These are phyloP conservation scores for Ogataea siamensis DNA, from an alignment of 805 yeast species.

Conservation along the genomic window DNA sequence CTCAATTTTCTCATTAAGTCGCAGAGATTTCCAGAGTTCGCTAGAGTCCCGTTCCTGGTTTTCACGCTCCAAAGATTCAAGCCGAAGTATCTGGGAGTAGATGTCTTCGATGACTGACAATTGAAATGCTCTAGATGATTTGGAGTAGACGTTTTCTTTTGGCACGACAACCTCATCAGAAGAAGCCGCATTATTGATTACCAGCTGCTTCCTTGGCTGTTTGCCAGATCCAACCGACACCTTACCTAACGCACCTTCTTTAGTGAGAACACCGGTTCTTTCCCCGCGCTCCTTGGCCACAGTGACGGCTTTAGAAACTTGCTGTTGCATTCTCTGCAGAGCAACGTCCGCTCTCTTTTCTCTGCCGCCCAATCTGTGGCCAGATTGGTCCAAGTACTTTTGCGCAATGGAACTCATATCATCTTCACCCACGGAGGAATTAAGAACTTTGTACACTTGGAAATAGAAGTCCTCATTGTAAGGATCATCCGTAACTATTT, in stretches of 20 bases:
- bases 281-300: slow-evolving; percentile 84
- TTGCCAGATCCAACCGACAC: slow-evolving; percentile 76
- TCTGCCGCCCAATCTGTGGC: slow-evolving; percentile 86
- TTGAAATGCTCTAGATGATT: slow-evolving; percentile 47
- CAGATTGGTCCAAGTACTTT: slow-evolving; percentile 87
- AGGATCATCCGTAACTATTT: slow-evolving; percentile 95
- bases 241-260: slow-evolving; percentile 89
- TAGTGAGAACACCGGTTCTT: slow-evolving; percentile 55
- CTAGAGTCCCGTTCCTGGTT: slow-evolving; percentile 43
- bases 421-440: slow-evolving; percentile 53
- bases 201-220: slow-evolving; percentile 84
- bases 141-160: slow-evolving; percentile 32
- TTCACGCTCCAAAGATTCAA: slow-evolving; percentile 74
- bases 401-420: slow-evolving; percentile 83
- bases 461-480: slow-evolving; percentile 94
- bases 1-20: slow-evolving; percentile 60
- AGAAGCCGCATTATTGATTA: slow-evolving; percentile 38
- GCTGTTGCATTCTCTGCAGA: slow-evolving; percentile 96
- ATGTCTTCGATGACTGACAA: slow-evolving; percentile 75
- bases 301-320: slow-evolving; percentile 92
- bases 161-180: slow-evolving; percentile 29
- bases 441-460: slow-evolving; percentile 82
- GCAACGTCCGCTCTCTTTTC: slow-evolving; percentile 85
- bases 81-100: slow-evolving; percentile 69
- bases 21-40: slow-evolving; percentile 75